Base-by-base conservation (phyloP, 495 filamentous ascomycete species). In the Chaetomium tenue region DNA sequence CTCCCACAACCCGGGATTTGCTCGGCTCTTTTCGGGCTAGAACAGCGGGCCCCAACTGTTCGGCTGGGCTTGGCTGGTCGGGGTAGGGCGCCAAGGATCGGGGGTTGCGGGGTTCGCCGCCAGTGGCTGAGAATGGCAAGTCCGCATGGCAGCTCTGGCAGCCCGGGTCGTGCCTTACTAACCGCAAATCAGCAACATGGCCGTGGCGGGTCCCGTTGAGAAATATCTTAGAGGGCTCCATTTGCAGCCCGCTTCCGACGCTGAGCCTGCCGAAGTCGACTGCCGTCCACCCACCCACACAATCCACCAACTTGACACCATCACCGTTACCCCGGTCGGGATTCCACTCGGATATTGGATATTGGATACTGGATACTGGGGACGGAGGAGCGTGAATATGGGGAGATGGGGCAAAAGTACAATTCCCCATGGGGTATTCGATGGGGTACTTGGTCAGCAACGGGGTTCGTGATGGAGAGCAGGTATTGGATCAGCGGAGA, bases 161-260 rank as follows among this genome's bases (percentile, higher is more conserved):
- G n/a, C 22, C 13, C 5, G 47, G 3, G 25, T 22, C 52, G 37
- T 62, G 60, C 64, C 33, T 6, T 59, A 59, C 65, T 63, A 60
- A 50, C 18, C 65, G 60, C 46, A 67, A 66, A 67, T 8, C 42
- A 56, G 65, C 22, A 67, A 59, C 60, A 67, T 47, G 47, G 47
- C 65, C 65, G 65, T 57, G 33, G 33, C 33, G 54, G 33, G 54
- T 2, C n/a, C n/a, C 54, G 20, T 23, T 25, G 22, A 22, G 22
- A 22, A 13, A 22, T 23, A 37, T 37, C 3, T 2, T 37, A 37
- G 9, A 33, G 7, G 30, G 5, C 33, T 37, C 52, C 52, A 55
- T 7, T 39, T 30, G 18, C 4, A 55, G 15, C 16, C n/a, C 30
- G 28, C n/a, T 53, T 26, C 12, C 60, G 48, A 23, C 33, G 28